phyloP scores from a whole-genome alignment of 202 grass and related monocot species.

The Alloteropsis angusta region DNA sequence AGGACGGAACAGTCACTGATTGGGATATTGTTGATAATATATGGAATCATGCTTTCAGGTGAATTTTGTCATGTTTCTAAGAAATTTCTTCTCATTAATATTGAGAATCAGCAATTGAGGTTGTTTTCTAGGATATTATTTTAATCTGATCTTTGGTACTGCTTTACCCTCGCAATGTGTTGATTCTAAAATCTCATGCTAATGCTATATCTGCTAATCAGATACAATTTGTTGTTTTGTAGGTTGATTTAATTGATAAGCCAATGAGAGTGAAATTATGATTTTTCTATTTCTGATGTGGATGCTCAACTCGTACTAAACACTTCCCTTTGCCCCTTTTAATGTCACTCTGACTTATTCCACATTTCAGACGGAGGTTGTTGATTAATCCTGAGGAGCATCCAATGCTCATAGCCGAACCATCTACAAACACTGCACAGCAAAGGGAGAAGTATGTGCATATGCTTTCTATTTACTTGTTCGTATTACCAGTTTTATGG shows the following conservation, averaged over 20 bases:
- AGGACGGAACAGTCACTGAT: conserved; percentile 83
- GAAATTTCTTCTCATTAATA: conserved; percentile 10
- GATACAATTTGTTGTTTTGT: neutral
- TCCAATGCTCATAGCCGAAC: conserved; percentile 93
- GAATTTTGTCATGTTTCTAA: neutral
- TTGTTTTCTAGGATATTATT: neutral
- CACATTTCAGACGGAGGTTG: conserved; percentile 53
- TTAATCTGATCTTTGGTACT: conserved; percentile 4
- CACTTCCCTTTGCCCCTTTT: neutral
- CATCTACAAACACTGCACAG: conserved; percentile 72
- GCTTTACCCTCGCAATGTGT: neutral
- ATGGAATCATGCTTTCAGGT: conserved; percentile 99
- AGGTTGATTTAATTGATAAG: neutral
- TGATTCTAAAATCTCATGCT: neutral
- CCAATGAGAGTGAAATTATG: neutral
- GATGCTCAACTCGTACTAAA: neutral
- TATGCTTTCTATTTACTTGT: conserved; percentile 23
- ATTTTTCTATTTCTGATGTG: neutral
- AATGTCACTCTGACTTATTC: neutral
- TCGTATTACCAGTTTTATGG: neutral
- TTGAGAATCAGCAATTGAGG: neutral
- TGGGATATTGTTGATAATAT: conserved; percentile 97
- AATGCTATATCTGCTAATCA: neutral
- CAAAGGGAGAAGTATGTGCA: conserved; percentile 83
- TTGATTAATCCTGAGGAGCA: conserved; percentile 98